These are phyloP conservation scores for Candida sphagnicola DNA, from an alignment of 805 yeast species.

Conservation along the genomic window DNA sequence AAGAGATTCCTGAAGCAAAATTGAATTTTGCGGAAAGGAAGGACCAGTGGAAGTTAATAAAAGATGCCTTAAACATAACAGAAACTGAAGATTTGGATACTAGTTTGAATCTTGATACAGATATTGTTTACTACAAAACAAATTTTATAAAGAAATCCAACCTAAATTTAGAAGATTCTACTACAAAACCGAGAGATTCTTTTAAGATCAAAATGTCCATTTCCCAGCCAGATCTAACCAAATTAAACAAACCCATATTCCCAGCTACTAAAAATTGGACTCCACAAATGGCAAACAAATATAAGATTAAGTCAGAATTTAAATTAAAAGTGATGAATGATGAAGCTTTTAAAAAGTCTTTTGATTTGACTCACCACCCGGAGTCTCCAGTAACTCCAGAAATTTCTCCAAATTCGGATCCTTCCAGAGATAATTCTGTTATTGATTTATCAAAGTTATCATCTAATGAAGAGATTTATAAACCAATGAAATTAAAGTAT, in stretches of 20 bases:
- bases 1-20: slow-evolving; percentile 39
- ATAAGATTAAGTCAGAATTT: slow-evolving; percentile 29
- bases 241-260: slow-evolving; percentile 25
- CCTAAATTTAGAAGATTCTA: slow-evolving; percentile 14
- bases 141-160: slow-evolving; percentile 38
- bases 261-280: slow-evolving; percentile 39
- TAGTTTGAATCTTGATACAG: slow-evolving; percentile 35
- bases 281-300: slow-evolving; percentile 25
- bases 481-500: slow-evolving; percentile 36
- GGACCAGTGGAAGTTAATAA: slow-evolving; percentile 28
- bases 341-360: slow-evolving; percentile 32
- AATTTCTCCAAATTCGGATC: slow-evolving; percentile 39
- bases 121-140: slow-evolving; percentile 41
- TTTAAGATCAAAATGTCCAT: slow-evolving; percentile 6
- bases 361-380: slow-evolving; percentile 29
- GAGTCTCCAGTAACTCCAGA: slow-evolving; percentile 35
- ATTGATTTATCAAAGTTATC: slow-evolving; percentile 34
- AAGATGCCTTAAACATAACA: slow-evolving; percentile 30
- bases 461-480: slow-evolving; percentile 31
- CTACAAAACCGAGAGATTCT: slow-evolving; percentile 7
- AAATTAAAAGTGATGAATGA: slow-evolving; percentile 33
- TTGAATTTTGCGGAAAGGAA: slow-evolving; percentile 29
- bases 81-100: slow-evolving; percentile 24
- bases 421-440: slow-evolving; percentile 38
- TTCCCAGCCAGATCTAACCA: slow-evolving; percentile 9